phyloP scores from a whole-genome alignment of 352 stramenopile genomes.

The Phytopythium montanum region DNA sequence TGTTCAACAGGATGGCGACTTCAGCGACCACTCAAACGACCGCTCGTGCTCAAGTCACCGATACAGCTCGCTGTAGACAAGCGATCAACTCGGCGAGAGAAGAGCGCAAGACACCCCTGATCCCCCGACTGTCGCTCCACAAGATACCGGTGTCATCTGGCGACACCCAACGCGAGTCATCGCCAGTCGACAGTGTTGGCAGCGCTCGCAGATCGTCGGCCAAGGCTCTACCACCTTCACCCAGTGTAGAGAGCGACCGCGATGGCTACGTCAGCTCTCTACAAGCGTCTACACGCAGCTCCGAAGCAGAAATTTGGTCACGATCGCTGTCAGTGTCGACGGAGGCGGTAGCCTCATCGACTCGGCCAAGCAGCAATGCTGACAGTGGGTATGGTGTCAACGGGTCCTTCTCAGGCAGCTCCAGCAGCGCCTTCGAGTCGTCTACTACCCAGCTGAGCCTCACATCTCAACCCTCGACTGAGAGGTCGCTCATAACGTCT shows the following conservation, averaged over 20 bases:
- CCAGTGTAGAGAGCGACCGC: neutral
- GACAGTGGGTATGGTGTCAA: neutral
- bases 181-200: neutral
- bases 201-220: too few relatives aligned
- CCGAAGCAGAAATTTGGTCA: neutral
- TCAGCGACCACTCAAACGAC: neutral
- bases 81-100: neutral
- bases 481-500: neutral
- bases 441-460: neutral
- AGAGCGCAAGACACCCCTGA: neutral
- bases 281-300: neutral
- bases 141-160: neutral
- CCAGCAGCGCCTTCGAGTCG: neutral
- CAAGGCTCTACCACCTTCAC: neutral
- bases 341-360: neutral
- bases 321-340: neutral
- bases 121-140: neutral
- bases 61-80: neutral
- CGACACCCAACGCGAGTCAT: neutral
- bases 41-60: neutral
- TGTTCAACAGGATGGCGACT: neutral
- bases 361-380: neutral
- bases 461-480: neutral
- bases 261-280: neutral
- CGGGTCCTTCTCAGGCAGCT: neutral